These are phyloP conservation scores for Pilaira anomala DNA, from an alignment of 192 early-diverging fungal genomes.

Conservation along the genomic window DNA sequence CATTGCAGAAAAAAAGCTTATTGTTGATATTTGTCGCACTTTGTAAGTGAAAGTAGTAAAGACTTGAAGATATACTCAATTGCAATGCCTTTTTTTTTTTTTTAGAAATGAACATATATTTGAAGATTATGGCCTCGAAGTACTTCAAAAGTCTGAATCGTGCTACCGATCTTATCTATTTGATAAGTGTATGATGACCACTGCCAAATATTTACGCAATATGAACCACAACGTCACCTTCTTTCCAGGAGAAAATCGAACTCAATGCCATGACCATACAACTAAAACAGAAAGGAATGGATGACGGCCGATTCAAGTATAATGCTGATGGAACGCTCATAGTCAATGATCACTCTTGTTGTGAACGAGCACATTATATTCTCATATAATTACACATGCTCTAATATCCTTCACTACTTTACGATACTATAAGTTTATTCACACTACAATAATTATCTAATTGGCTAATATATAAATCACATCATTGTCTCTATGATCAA, in stretches of 20 bases:
- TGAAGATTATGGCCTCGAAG: constrained; percentile 14
- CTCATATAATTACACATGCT: too few species aligned
- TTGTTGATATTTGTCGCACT: constrained; percentile 14
- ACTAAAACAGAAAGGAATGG: constrained; percentile 13
- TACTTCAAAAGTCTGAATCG: constrained; percentile 17
- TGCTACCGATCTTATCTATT: constrained; percentile 20
- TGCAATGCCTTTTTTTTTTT: constrained; percentile 15
- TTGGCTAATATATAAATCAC: too few species aligned
- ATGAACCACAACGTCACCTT: constrained; percentile 5
- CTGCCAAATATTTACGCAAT: constrained; percentile 15
- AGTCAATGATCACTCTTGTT: constrained; percentile 12
- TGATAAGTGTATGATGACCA: constrained; percentile 17
- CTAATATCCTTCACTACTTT: too few species aligned
- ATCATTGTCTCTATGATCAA: too few species aligned
- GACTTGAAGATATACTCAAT: constrained; percentile 21
- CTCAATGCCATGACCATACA: constrained; percentile 15
- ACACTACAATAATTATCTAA: too few species aligned
- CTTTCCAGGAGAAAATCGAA: constrained; percentile 22
- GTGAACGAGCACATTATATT: too few species aligned
- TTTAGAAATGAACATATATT: constrained; percentile 15
- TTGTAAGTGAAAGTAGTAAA: constrained; percentile 18
- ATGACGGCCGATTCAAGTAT: constrained; percentile 16
- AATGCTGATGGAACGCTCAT: constrained; percentile 13
- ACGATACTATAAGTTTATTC: too few species aligned
- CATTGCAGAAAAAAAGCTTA: constrained; percentile 7